phyloP scores from a whole-genome alignment of 192 early-diverging fungal species.

The Coemansia sp. region DNA sequence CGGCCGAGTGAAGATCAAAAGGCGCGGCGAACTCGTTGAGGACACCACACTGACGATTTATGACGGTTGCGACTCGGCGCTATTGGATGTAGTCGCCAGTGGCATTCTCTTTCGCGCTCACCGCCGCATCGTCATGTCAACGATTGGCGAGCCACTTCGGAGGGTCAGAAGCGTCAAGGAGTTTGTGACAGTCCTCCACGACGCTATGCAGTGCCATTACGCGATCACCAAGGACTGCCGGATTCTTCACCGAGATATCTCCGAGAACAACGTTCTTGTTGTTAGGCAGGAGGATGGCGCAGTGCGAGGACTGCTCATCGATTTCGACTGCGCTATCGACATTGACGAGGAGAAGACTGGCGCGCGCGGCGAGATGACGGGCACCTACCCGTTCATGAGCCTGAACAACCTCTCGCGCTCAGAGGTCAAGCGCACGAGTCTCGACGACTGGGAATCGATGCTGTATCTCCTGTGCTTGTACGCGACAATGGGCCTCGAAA shows the following conservation, averaged over 20 bases:
- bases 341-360: neutral
- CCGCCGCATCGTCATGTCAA: constrained; percentile 6
- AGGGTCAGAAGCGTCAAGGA: constrained; percentile 5
- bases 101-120: neutral
- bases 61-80: neutral
- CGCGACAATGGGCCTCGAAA: no score
- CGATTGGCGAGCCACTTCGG: neutral
- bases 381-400: no score
- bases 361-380: neutral
- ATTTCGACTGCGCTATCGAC: neutral
- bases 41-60: neutral
- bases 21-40: neutral
- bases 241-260: constrained; percentile 33
- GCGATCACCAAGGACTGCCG: constrained; percentile 7
- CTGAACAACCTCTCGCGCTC: no score
- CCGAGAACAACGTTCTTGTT: constrained; percentile 28
- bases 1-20: neutral
- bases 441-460: no score
- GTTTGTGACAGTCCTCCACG: constrained; percentile 20
- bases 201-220: constrained; percentile 25
- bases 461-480: no score
- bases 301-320: neutral
- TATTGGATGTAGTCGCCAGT: neutral
- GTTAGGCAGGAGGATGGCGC: neutral
- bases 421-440: no score